Evolutionary conservation across 78 protist species (phyloP).

Genomic region (Parvularia atlantis): DNA sequence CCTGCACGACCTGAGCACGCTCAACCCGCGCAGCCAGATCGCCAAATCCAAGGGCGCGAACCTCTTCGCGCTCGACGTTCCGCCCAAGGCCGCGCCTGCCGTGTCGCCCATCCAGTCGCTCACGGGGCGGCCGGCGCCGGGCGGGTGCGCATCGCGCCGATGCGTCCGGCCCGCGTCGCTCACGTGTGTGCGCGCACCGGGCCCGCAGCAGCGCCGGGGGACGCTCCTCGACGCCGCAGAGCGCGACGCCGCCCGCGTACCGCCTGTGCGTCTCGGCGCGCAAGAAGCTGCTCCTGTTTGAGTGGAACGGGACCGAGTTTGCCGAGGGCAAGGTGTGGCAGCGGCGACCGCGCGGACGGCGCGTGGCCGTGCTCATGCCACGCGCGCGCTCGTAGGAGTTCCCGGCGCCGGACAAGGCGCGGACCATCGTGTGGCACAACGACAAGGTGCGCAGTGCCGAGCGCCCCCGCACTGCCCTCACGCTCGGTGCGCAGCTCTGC

Average conservation of each 20-base stretch:
- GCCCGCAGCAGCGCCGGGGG: not conserved
- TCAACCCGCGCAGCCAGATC: not conserved
- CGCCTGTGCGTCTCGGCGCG: not conserved
- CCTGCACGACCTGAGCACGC: not conserved
- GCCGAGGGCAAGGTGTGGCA: slow-evolving; percentile 1
- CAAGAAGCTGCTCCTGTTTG: not conserved
- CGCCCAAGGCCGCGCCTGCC: not conserved
- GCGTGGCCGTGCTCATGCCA: too few species aligned
- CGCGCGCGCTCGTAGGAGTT: not conserved
- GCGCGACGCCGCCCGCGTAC: too few species aligned
- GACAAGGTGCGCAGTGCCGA: too few species aligned
- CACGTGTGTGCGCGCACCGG: too few species aligned
- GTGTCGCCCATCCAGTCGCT: too few species aligned
- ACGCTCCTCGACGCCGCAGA: not conserved
- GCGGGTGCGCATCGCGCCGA: too few species aligned
- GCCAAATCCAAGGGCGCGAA: not conserved
- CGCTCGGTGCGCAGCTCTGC: too few species aligned
- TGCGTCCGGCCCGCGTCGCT: too few species aligned
- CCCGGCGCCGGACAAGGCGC: not conserved
- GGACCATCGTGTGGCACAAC: not conserved
- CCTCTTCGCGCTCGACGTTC: not conserved
- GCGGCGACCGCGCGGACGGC: not conserved
- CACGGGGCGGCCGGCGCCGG: not conserved
- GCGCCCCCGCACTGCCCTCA: too few species aligned
- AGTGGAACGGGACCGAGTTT: not conserved